Evolutionary conservation across 176 grass and related monocot genomes (phyloP).

Genomic region (Oryza punctata): DNA sequence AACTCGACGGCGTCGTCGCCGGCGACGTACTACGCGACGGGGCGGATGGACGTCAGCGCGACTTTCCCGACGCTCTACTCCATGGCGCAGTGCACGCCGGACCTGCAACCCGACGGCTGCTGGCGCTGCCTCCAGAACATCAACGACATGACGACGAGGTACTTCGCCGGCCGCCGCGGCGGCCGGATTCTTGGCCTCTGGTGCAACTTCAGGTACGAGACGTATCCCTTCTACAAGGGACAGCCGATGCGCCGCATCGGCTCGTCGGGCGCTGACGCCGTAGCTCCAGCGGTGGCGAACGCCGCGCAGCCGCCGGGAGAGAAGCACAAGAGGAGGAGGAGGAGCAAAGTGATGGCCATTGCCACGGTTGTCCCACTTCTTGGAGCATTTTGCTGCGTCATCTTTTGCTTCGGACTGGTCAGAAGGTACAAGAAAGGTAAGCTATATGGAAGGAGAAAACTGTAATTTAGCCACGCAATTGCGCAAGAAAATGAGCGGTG

Average conservation of each 20-base stretch:
- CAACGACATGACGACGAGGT: background rate
- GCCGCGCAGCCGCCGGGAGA: background rate
- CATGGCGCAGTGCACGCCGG: constrained; percentile 48
- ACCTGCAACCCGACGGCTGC: constrained; percentile 27
- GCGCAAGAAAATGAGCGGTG: too few species aligned
- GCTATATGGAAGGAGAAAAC: too few species aligned
- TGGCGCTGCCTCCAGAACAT: constrained; percentile 31
- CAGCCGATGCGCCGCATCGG: background rate
- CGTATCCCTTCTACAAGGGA: constrained; percentile 30
- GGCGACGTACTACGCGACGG: constrained; percentile 17
- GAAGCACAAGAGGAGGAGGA: background rate
- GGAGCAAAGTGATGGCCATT: background rate
- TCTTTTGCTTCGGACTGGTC: constrained; percentile 10
- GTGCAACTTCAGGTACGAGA: constrained; percentile 43
- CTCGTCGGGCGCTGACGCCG: too few species aligned
- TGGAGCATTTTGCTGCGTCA: background rate
- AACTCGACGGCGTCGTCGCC: background rate
- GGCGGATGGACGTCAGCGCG: constrained; percentile 1
- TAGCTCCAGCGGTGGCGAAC: background rate
- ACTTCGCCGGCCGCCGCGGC: constrained; percentile 10
- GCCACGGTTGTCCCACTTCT: background rate
- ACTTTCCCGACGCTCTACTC: constrained; percentile 26
- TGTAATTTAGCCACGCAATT: too few species aligned
- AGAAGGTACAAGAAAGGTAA: constrained; percentile 20
- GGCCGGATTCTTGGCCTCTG: constrained; percentile 1